phyloP scores from a whole-genome alignment of 352 stramenopile genomes.

The Pythium utonaiense region DNA sequence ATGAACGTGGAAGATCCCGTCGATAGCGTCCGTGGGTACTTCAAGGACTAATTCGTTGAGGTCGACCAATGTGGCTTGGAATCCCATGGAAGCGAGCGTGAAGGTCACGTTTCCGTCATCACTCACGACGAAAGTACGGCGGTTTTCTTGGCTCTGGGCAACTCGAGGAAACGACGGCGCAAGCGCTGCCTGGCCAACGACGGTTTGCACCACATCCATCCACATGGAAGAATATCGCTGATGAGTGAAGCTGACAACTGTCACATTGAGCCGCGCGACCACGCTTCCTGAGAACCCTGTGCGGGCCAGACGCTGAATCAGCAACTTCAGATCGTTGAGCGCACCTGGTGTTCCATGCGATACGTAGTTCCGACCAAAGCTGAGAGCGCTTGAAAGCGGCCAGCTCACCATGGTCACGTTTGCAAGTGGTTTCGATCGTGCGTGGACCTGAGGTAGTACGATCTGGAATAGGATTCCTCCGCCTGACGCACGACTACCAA shows the following conservation, averaged over 20 bases:
- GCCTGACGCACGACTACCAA: too few relatives aligned
- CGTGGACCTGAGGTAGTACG: conserved; percentile 6
- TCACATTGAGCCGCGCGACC: conserved; percentile 12
- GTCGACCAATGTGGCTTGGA: conserved; percentile 29
- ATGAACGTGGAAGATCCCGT: conserved; percentile 3
- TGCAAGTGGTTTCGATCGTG: neutral
- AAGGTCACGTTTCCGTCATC: conserved; percentile 47
- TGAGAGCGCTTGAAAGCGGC: neutral
- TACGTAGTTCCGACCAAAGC: conserved; percentile 1
- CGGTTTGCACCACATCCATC: conserved; percentile 11
- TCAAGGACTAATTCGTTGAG: conserved; percentile 10
- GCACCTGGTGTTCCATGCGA: neutral
- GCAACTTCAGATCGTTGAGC: conserved; percentile 1
- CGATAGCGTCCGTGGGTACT: conserved; percentile 4
- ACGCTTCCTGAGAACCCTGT: conserved; percentile 6
- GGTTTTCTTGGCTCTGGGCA: too few relatives aligned
- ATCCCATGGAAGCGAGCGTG: conserved; percentile 25
- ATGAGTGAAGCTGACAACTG: conserved; percentile 2
- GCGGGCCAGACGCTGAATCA: conserved; percentile 2
- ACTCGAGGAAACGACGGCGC: conserved; percentile 1
- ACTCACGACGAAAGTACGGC: conserved; percentile 26
- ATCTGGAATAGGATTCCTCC: conserved; percentile 22
- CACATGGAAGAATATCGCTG: conserved; percentile 10
- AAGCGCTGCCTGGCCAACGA: conserved; percentile 5
- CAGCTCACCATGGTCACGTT: conserved; percentile 6